A percentile compares a stretch with the other conserved stretches of the same genome.
Evolutionary conservation across 352 stramenopile species (phyloP).

Genomic region (Globisporangium parvum): DNA sequence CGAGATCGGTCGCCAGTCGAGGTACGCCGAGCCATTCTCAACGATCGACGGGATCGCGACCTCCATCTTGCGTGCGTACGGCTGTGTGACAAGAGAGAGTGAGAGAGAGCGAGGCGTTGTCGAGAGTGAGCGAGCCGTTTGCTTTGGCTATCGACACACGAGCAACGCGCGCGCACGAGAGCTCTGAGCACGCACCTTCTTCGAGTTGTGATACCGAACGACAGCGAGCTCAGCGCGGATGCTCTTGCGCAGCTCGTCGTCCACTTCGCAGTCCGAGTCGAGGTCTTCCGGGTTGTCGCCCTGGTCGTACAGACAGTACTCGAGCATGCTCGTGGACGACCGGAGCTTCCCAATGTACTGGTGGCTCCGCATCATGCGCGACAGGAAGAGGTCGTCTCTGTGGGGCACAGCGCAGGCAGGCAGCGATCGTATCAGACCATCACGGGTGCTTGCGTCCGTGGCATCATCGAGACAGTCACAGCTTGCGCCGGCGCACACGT

Average conservation of each 20-base stretch:
- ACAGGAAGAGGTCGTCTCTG: constrained; percentile 76
- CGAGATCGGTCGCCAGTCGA: constrained; percentile 69
- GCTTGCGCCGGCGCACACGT: constrained; percentile 21
- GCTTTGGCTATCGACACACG: too few relatives aligned
- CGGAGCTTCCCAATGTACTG: constrained; percentile 86
- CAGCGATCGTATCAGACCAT: too few relatives aligned
- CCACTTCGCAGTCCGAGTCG: constrained; percentile 73
- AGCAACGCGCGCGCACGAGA: too few relatives aligned
- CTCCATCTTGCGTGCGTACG: constrained; percentile 77
- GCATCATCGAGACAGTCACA: too few relatives aligned
- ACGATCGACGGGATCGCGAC: constrained; percentile 69
- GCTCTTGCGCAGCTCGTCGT: constrained; percentile 69
- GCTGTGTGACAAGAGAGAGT: too few relatives aligned
- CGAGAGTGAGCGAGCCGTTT: not conserved
- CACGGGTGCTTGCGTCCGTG: too few relatives aligned
- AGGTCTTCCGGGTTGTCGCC: constrained; percentile 82
- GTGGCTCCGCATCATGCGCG: constrained; percentile 72
- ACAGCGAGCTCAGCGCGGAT: constrained; percentile 69
- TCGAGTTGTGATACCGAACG: constrained; percentile 66
- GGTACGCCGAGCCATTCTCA: constrained; percentile 48
- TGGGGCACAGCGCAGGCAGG: not conserved
- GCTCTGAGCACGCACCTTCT: constrained; percentile 61
- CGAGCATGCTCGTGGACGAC: constrained; percentile 72
- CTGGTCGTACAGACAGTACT: constrained; percentile 84
- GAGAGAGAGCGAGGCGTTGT: not conserved